Evolutionary conservation across 2,329 filamentous ascomycete species (phyloP), one percentile per base, ranked within the genome.

Genomic region (Lasiodiplodia hormozganensis): DNA sequence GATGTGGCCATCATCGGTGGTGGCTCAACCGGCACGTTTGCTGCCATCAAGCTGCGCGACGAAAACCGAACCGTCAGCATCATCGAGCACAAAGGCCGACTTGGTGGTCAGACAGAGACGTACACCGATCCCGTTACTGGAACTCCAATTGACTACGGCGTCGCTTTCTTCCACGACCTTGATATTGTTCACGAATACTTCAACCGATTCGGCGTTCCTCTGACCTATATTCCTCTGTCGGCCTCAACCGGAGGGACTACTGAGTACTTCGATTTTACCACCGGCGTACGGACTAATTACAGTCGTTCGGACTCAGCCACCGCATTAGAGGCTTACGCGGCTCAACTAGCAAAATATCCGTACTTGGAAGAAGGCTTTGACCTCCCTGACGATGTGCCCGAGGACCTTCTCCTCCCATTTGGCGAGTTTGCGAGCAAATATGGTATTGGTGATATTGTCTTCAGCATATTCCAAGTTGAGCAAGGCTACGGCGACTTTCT

Each of bases 101-200:
- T 85, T 70, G 85, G 85, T 21, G 85, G 85, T 2, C 84, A 86
- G 70, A 82, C 83, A 6, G 75, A 84, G 25, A 86, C 83, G 11
- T 86, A 84, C 71, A 76, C 73, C 3, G 81, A 82, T 49, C 76
- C 79, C 16, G 62, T 58, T 0, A 80, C 78, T 5, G 75, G 76
- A 18, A 67, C 69, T 1, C 75, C 74, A 0, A 65, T 79, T 65
- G 77, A 84, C 67, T 78, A 76, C 69, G 80, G 81, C 14, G 81
- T 82, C 2, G 68, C 76, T n/a, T 71, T 82, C 34, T 81, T 80
- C 21, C 73, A 78, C 21, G 80, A 83, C 68, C 77, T 79, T 54
- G 74, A 78, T 21, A 75, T 80, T 6, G 81, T 83, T 6, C 70
- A 71, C 16, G 75, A 78, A 31, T 86, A 84, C 75, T 84, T 86